Base-by-base conservation (phyloP, 805 yeast genomes). In the Saitoella complicata region DNA sequence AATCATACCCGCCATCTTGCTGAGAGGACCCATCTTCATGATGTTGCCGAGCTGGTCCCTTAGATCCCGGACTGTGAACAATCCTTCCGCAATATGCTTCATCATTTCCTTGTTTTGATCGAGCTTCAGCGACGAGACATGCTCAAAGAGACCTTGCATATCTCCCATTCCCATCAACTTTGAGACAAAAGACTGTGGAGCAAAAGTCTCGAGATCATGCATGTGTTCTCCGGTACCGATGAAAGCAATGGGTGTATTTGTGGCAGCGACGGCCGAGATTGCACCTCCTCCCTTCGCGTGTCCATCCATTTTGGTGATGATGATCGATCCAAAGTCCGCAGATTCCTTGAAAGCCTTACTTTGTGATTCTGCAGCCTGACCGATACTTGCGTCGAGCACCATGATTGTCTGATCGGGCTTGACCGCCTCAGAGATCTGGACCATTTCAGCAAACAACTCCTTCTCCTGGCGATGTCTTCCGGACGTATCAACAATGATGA, bases 271-370 rank as follows among this genome's bases (percentile, higher is more conserved):
- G n/a, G 98, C 98, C 37, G 95, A 85, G 45, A 88, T 87, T 32
- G 98, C 98, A 69, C 98, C 98, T 66, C 98, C 98, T 61, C 98
- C 98, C 65, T 82, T 88, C 36, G 97, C 98, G 57, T 91, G 96
- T 43, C 97, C 97, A 64, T 88, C 98, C 93, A 88, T 78, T 62
- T 88, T 88, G 21, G 98, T 88, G 58, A 88, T 71, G 48, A 88
- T 80, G 51, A 88, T 88, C 30, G 96, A 86, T 55, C 98, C 98
- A 58, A 91, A 91, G 58, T 88, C 78, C 4, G 95, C 70, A 32
- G 87, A 75, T 43, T 87, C 95, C 62, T 88, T 91, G 67, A 88
- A 88, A 0, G 98, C 98, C 56, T 72, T 73, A 4, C 95, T 84
- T 64, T 88, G 98, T 6, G 80, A 72, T 67, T 88, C 95, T 2